These are phyloP conservation scores for Bombardia bombarda DNA, from an alignment of 495 filamentous ascomycete genomes.

Conservation along the genomic window DNA sequence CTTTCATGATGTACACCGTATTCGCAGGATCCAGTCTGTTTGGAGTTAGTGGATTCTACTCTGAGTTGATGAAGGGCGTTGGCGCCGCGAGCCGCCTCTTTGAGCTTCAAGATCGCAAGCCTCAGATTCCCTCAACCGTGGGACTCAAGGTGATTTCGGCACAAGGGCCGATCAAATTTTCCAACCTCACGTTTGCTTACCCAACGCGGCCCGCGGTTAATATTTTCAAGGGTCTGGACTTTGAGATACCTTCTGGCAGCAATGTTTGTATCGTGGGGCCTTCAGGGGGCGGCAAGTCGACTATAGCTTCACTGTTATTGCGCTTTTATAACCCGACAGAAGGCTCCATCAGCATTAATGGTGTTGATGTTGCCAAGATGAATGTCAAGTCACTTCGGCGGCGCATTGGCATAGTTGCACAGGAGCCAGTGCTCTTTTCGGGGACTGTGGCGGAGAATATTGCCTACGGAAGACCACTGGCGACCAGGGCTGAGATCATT, in stretches of 20 bases:
- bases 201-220: conserved; percentile 81
- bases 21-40: conserved; percentile 90
- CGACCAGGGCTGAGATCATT: conserved; percentile 73
- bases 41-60: conserved; percentile 91
- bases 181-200: conserved; percentile 79
- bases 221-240: conserved; percentile 84
- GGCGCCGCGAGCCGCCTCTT: conserved; percentile 92
- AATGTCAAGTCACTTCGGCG: conserved; percentile 92
- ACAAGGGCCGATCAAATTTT: conserved; percentile 78
- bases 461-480: conserved; percentile 77
- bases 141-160: conserved; percentile 71
- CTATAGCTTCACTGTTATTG: conserved; percentile 78
- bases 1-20: conserved; percentile 95
- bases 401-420: conserved; percentile 88
- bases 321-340: conserved; percentile 81
- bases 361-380: conserved; percentile 73
- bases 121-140: conserved; percentile 75
- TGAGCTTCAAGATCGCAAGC: conserved; percentile 88
- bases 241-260: conserved; percentile 82
- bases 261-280: conserved; percentile 97
- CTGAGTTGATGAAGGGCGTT: conserved; percentile 97
- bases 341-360: conserved; percentile 77
- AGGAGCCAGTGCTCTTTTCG: conserved; percentile 94
- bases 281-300: conserved; percentile 90
- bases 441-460: conserved; percentile 97